Evolutionary conservation across 2,329 filamentous ascomycete genomes (phyloP).

Genomic region (Biscogniauxia mediterranea): DNA sequence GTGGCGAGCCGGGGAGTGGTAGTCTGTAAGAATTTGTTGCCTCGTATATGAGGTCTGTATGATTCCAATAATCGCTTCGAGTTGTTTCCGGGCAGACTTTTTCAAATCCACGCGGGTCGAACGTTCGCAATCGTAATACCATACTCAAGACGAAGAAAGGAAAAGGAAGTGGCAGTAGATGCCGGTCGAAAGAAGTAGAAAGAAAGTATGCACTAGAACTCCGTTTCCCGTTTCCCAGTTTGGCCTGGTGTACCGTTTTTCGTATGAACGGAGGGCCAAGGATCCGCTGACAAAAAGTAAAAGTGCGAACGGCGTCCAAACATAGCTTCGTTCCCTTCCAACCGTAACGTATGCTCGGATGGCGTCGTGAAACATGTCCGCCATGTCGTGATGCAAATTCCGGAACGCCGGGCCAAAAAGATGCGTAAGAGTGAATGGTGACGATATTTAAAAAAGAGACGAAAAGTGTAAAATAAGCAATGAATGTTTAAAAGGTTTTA

Average conservation of each 20-base stretch:
- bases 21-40: background rate
- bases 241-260: background rate
- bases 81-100: background rate
- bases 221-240: background rate
- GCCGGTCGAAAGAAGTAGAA: background rate
- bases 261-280: background rate
- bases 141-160: background rate
- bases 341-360: conserved; percentile 20
- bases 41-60: background rate
- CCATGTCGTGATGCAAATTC: conserved; percentile 18
- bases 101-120: background rate
- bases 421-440: conserved; percentile 14
- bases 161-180: background rate
- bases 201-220: background rate
- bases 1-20: background rate
- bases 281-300: background rate
- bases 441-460: background rate
- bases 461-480: conserved; percentile 8
- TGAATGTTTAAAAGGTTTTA: conserved; percentile 2
- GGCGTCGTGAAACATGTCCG: background rate
- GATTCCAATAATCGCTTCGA: background rate
- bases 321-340: conserved; percentile 11
- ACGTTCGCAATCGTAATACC: background rate
- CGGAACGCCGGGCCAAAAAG: conserved; percentile 14
- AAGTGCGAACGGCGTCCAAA: background rate